phyloP scores from a whole-genome alignment of 208 protist genomes.

The Trypanosoma lewisi region DNA sequence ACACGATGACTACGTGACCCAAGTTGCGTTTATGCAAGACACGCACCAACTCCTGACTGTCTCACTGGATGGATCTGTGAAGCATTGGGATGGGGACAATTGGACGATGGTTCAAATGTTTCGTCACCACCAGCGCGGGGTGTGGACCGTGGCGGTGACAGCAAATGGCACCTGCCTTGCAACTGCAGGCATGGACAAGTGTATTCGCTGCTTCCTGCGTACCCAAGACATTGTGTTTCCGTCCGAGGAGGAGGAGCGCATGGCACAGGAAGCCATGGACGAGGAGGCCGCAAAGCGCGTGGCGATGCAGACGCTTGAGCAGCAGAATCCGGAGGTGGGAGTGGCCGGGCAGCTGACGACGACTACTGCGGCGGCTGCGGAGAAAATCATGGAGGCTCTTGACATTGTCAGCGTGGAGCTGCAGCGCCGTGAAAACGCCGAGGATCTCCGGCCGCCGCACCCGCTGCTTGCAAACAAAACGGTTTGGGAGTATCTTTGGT shows the following conservation, averaged over 20 bases:
- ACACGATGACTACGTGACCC: conserved; percentile 96
- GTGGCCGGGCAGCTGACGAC: conserved; percentile 70
- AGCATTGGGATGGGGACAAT: conserved; percentile 99
- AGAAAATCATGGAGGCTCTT: conserved; percentile 86
- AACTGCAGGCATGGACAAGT: conserved; percentile 72
- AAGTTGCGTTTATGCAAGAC: conserved; percentile 92
- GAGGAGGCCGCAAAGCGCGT: conserved; percentile 68
- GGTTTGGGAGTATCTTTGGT: conserved; percentile 84
- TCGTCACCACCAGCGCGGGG: conserved; percentile 71
- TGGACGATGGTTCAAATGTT: conserved; percentile 89
- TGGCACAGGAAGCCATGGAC: conserved; percentile 88
- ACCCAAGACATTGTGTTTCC: conserved; percentile 90
- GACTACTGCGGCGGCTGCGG: conserved; percentile 65
- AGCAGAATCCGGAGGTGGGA: conserved; percentile 48
- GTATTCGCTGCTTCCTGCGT: conserved; percentile 79
- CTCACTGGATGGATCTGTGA: conserved; percentile 94
- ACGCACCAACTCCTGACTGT: conserved; percentile 98
- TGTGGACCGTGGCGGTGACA: conserved; percentile 69
- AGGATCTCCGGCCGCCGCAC: conserved; percentile 52
- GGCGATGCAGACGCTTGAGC: conserved; percentile 57
- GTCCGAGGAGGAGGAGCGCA: conserved; percentile 81
- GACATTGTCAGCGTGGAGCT: conserved; percentile 82
- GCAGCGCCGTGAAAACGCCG: conserved; percentile 57
- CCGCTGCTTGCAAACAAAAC: conserved; percentile 64
- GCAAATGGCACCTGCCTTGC: conserved; percentile 79